Evolutionary conservation across 805 yeast species (phyloP).

Genomic region (Starmera pachycereana): DNA sequence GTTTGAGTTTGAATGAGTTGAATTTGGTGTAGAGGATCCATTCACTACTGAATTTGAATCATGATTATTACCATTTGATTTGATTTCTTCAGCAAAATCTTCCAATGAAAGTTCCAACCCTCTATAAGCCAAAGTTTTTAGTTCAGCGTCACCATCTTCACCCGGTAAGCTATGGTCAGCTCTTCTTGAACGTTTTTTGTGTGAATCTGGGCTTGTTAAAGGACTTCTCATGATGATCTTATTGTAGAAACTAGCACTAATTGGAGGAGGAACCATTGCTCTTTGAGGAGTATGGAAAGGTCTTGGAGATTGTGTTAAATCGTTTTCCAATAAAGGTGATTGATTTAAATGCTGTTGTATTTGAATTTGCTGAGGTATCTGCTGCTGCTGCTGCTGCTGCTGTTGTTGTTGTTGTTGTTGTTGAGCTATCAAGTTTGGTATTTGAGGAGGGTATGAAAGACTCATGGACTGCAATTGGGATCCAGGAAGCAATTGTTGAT

Average conservation of each 20-base stretch:
- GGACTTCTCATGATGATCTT: background rate
- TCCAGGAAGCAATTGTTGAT: background rate
- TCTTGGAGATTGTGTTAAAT: background rate
- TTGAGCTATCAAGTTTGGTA: background rate
- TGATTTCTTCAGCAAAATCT: slow-evolving; percentile 34
- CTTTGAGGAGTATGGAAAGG: slow-evolving; percentile 18
- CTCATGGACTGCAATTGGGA: slow-evolving; percentile 2
- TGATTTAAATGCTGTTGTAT: background rate
- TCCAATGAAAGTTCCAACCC: slow-evolving; percentile 23
- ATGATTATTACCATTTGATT: slow-evolving; percentile 26
- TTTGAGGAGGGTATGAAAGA: background rate
- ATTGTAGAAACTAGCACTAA: slow-evolving; percentile 1
- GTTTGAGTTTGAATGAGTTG: background rate
- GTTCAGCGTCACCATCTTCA: slow-evolving; percentile 26
- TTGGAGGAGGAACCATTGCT: slow-evolving; percentile 6
- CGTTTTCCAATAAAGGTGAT: background rate
- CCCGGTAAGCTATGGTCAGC: slow-evolving; percentile 18
- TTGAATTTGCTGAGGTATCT: slow-evolving; percentile 3
- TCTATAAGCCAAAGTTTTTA: slow-evolving; percentile 25
- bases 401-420: slow-evolving; percentile 6
- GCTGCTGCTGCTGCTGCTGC: slow-evolving; percentile 9
- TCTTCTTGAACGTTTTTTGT: slow-evolving; percentile 17
- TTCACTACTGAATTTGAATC: slow-evolving; percentile 1
- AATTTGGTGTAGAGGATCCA: background rate
- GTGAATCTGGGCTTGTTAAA: slow-evolving; percentile 11